Base-by-base conservation (phyloP, 352 stramenopile genomes). In the Poterioochromonas sp. region DNA sequence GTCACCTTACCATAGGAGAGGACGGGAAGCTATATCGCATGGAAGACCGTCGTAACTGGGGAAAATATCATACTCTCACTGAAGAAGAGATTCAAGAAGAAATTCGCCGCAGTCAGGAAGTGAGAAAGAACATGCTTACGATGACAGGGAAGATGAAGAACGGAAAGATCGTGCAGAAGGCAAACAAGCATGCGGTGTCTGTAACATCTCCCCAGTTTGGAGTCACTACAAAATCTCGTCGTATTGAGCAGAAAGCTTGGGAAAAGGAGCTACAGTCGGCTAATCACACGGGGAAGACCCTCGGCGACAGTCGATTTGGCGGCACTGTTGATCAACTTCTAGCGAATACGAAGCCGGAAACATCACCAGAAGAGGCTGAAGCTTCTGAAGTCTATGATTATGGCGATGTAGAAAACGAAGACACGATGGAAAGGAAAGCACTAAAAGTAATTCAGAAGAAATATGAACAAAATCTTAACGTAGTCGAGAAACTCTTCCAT, bases 401-500 rank as follows among this genome's bases (percentile, higher is more conserved):
- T 37, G 58, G 58, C 8, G 26, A 68, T 37, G 8, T 68, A 18
- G 29, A 37, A 35, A 15, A 15, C 15, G 58, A 68, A 68, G 58
- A 35, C 8, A 11, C 5, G 29, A 39, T 37, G 34, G 58, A 18
- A 11, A 32, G 29, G 26, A 8, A 53, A 53, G 58, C 29, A 12
- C 26, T 68, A 15, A 12, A 68, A 29, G 58, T 68, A 8, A 68
- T 68, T 68, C 12, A 68, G 34, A 68, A 68, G 58, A 68, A 68
- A 35, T 68, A 37, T 35, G 58, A 68, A 39, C 58, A 68, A 39
- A 68, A 68, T 68, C 58, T 68, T 32, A 5, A 68, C 26, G 58
- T 68, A 26, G 29, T 68, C 26, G 58, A 68, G 8, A 32, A 39
- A 32, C 58, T 68, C 5, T 68, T 40, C 29, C 5, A 68, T 40